Conservation (phyloP, 208 protist species). For the Trypanosoma rangeli region DNA sequence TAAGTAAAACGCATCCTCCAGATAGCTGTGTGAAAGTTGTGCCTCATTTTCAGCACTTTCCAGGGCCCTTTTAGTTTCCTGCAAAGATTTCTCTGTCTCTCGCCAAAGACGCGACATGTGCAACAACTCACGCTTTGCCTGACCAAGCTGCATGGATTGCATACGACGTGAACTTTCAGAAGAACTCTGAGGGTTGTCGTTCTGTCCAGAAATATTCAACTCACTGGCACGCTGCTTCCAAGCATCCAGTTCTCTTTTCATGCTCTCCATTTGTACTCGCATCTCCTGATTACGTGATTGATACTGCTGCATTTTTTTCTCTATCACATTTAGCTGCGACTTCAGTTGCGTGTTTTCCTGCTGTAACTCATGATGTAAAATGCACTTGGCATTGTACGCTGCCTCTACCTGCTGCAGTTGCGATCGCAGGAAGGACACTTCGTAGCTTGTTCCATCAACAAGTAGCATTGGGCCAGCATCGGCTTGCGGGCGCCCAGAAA, state of each 20-base stretch:
- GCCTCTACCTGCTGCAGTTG: slow-evolving; percentile 86
- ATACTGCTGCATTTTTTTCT: slow-evolving; percentile 34
- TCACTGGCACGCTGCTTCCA: slow-evolving; percentile 64
- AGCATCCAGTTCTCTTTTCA: slow-evolving; percentile 65
- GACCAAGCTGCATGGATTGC: slow-evolving; percentile 38
- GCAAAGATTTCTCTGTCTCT: slow-evolving; percentile 81
- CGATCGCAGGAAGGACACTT: slow-evolving; percentile 73
- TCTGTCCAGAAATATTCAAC: slow-evolving; percentile 7
- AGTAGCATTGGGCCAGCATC: slow-evolving; percentile 33
- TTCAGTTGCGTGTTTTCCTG: slow-evolving; percentile 57
- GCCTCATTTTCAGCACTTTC: slow-evolving; percentile 84
- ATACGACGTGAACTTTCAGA: slow-evolving; percentile 22
- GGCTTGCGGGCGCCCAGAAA: not conserved
- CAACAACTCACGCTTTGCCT: slow-evolving; percentile 55
- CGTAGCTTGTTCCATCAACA: slow-evolving; percentile 73
- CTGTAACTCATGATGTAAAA: slow-evolving; percentile 73
- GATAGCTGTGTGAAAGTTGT: slow-evolving; percentile 65
- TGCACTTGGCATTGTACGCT: slow-evolving; percentile 83
- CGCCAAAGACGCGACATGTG: slow-evolving; percentile 77
- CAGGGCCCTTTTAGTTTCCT: slow-evolving; percentile 71
- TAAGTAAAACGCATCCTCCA: slow-evolving; percentile 78
- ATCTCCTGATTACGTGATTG: slow-evolving; percentile 28
- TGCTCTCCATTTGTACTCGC: slow-evolving; percentile 42
- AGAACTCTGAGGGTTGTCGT: not conserved
- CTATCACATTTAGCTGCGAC: slow-evolving; percentile 40